Base-by-base conservation (phyloP, 169 alveolate species). In the Babesia ovata region DNA sequence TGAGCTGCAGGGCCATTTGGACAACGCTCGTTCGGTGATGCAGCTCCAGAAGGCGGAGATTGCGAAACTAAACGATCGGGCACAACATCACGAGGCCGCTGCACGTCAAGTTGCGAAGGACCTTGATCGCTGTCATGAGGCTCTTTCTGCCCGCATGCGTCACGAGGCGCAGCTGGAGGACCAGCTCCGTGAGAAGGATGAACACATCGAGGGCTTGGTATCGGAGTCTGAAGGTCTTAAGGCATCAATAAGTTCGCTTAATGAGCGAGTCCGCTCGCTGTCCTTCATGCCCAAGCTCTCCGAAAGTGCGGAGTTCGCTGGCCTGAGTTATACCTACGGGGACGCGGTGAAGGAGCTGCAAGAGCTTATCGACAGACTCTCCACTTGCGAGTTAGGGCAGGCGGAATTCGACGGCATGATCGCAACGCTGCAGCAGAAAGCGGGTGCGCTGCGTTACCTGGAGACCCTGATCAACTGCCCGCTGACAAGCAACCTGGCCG, bases 41-140 rank as follows among this genome's bases (percentile, higher is more conserved):
- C 87, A 70, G 65, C 70, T 79, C 4, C 87, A 79, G 57, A 61
- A 75, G 61, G 70, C 58, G 8, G 84, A 75, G 76, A 63, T 75
- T 16, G 21, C 63, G 21, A 67, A 44, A 56, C 24, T 67, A 44
- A 7, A 17, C 36, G 29, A 58, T 45, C 28, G 17, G 8, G 17
- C 44, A 1, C 42, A 19, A 3, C 24, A 19, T 22, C 53, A 44
- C 24, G 76, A 67, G 46, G 12, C 54, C 39, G 65, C 39, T 19
- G 39, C 56, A 0, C 54, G 33, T n/a, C 22, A 36, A 7, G 63
- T 26, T 0, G 39, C 44, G 14, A 44, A 26, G 24, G 76, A 67
- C 42, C 39, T 53, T 12, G 42, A 67, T 13, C 76, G 44, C 33
- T 50, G 56, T 42, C 52, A 49, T 45, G 76, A 28, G 10, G 56